Conservation (phyloP, 306 rosid genomes). For the Cicer yamashitae region DNA sequence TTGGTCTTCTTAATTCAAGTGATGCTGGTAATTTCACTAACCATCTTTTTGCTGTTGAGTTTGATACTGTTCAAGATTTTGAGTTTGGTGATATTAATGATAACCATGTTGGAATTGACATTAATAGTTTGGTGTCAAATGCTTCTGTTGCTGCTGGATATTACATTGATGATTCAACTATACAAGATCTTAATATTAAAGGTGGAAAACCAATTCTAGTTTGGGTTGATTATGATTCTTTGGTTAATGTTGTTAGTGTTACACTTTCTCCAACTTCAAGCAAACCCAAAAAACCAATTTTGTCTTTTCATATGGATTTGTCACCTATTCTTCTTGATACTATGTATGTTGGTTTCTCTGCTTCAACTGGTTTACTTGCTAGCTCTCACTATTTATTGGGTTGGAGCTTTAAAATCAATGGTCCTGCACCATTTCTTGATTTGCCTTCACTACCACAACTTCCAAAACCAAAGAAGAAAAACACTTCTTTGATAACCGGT, state of each 20-base stretch:
- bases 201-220: constrained; percentile 63
- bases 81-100: constrained; percentile 85
- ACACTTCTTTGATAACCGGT: constrained; percentile 49
- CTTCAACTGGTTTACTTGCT: constrained; percentile 87
- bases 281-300: constrained; percentile 64
- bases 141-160: constrained; percentile 57
- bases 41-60: constrained; percentile 80
- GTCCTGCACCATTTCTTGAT: constrained; percentile 61
- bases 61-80: constrained; percentile 85
- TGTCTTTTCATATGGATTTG: constrained; percentile 64
- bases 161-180: constrained; percentile 45
- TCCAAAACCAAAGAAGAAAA: constrained; percentile 68
- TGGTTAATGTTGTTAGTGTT: constrained; percentile 48
- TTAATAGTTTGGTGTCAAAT: constrained; percentile 69
- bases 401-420: constrained; percentile 85
- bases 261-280: constrained; percentile 63
- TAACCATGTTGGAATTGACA: constrained; percentile 79
- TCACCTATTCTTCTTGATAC: constrained; percentile 56
- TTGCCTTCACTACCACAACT: constrained; percentile 66
- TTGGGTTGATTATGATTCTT: constrained; percentile 83
- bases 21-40: constrained; percentile 67
- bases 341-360: constrained; percentile 90
- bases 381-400: constrained; percentile 87
- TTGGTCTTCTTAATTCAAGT: constrained; percentile 70
- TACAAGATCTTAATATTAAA: constrained; percentile 57